Base-by-base conservation (phyloP, 768 basidiomycete species). In the Galerina marginata region DNA sequence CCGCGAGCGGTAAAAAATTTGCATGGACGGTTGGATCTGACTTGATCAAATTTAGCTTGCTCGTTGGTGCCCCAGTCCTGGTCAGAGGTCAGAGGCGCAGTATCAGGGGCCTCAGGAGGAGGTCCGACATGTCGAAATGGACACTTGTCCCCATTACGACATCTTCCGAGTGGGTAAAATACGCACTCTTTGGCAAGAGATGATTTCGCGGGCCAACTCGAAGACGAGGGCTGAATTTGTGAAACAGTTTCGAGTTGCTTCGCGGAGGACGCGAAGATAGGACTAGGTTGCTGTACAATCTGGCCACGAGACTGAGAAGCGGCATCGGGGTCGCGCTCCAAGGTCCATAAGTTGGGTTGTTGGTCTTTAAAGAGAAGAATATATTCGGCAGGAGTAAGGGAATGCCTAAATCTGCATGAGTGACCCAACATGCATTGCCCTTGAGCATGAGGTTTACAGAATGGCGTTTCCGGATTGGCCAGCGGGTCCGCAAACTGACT, bases 361-460 rank as follows among this genome's bases (percentile, higher is more conserved):
- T 66, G 64, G 47, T 81, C 75, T 38, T 71, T 74, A 52, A 80
- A 81, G 14, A 81, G 69, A 14, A 73, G 58, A 14, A 71, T 71
- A 55, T 76, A 80, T 57, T 81, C 79, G 36, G 72, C 69, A 33
- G 72, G 59, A 1, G 78, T 73, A 25, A 81, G 66, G n/a, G 76
- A 77, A 65, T 80, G 79, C 12, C 80, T 72, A 62, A 76, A 79
- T 25, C 56, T 55, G 60, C 80, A 81, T 11, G 65, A 59, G n/a
- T 69, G 67, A 6, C 73, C 73, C 16, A 67, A 67, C 6, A 58
- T 58, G 61, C 81, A 80, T 54, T 61, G 57, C 14, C 72, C 75
- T 67, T 75, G 75, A 3, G 79, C 74, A 56, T 75, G 72, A 33
- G 71, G 72, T 66, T 76, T 79, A 71, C 81, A 81, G 51, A 82